Conservation (phyloP, 352 stramenopile species). For the Phytopythium oedochilum region DNA sequence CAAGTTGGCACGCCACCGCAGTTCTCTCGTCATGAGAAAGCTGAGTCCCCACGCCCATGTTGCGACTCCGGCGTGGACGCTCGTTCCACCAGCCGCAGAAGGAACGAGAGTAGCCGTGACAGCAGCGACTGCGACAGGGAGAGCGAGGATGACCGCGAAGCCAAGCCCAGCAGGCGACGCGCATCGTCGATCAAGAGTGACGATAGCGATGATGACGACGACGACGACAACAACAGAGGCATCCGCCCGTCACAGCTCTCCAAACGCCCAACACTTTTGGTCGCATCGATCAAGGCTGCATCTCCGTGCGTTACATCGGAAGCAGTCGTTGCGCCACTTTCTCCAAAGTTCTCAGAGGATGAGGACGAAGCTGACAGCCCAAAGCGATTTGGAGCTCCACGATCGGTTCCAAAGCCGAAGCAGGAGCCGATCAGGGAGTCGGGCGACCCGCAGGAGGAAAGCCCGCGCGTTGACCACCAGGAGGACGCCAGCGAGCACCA, state of each 20-base stretch:
- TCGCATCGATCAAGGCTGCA: conserved; percentile 57
- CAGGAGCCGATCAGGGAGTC: conserved; percentile 18
- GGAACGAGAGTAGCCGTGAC: conserved; percentile 4
- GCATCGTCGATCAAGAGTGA: conserved; percentile 19
- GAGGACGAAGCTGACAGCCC: conserved; percentile 16
- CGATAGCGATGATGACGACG: conserved; percentile 6
- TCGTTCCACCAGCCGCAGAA: neutral
- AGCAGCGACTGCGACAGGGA: conserved; percentile 13
- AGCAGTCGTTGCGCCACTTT: conserved; percentile 3
- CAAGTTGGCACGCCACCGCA: neutral
- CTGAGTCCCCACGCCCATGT: neutral
- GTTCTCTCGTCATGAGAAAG: neutral
- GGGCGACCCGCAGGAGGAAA: conserved; percentile 34
- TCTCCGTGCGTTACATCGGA: conserved; percentile 10
- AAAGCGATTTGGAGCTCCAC: neutral
- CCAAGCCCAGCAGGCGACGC: conserved; percentile 7
- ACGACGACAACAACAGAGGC: conserved; percentile 8
- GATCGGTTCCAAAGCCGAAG: conserved; percentile 10
- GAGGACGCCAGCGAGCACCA: neutral
- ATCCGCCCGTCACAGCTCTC: neutral
- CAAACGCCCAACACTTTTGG: conserved; percentile 26
- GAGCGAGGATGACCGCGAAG: conserved; percentile 20
- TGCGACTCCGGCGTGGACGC: neutral
- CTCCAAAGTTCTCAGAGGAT: conserved; percentile 25
- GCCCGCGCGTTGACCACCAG: conserved; percentile 17